Percentiles rank a stretch among this genome's conserved stretches.
phyloP scores from a whole-genome alignment of 805 yeast species.

The Saccharomycopsis sp. region DNA sequence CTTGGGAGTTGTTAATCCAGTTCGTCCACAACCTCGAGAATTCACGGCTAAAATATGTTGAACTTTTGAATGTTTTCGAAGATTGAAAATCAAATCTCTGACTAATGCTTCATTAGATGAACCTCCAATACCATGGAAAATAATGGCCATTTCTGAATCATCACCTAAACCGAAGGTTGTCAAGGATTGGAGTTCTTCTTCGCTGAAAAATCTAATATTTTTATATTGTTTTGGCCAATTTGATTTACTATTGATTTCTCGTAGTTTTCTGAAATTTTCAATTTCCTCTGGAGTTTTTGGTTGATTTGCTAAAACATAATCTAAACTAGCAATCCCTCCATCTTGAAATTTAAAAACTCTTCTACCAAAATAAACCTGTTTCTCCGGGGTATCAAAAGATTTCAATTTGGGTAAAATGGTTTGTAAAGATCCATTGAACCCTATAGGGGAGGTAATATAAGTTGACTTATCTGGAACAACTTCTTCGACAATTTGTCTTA shows the following conservation, averaged over 20 bases:
- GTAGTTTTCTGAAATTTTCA: constrained; percentile 28
- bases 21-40: constrained; percentile 70
- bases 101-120: constrained; percentile 72
- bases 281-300: constrained; percentile 24
- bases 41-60: constrained; percentile 53
- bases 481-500: no score
- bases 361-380: constrained; percentile 62
- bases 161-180: constrained; percentile 24
- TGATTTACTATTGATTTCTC: constrained; percentile 33
- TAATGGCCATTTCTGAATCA: constrained; percentile 45
- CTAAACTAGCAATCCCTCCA: constrained; percentile 66
- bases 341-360: constrained; percentile 48
- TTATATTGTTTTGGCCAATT: constrained; percentile 56
- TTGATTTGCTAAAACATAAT: constrained; percentile 48
- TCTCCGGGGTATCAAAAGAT: constrained; percentile 31
- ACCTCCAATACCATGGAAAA: constrained; percentile 68
- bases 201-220: constrained; percentile 50
- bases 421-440: constrained; percentile 68
- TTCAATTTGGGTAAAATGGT: constrained; percentile 57
- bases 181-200: constrained; percentile 31
- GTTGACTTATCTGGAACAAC: constrained; percentile 21
- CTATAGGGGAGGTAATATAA: constrained; percentile 9
- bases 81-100: constrained; percentile 27
- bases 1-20: constrained; percentile 58
- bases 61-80: constrained; percentile 21